Evolutionary conservation across 345 rosid species (phyloP).

Genomic region (Clarkia xantiana): DNA sequence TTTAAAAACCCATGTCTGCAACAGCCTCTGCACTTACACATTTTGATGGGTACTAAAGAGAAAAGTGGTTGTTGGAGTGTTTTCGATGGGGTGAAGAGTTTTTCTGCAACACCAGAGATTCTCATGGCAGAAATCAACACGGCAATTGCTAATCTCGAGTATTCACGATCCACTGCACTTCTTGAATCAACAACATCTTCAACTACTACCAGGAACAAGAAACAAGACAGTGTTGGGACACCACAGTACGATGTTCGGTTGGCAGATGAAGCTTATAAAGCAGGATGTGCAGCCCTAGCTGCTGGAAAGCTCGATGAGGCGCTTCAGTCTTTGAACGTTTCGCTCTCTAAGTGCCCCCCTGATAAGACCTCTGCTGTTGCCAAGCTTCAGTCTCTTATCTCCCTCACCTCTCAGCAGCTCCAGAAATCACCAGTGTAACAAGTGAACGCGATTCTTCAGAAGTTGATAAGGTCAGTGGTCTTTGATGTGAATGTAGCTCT

Average conservation of each 20-base stretch:
- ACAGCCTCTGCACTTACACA: not conserved
- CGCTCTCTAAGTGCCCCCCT: slow-evolving; percentile 36
- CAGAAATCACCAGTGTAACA: slow-evolving; percentile 6
- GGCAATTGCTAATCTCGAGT: slow-evolving; percentile 39
- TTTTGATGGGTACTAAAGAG: slow-evolving; percentile 29
- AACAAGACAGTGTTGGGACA: slow-evolving; percentile 6
- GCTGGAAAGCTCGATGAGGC: slow-evolving; percentile 63
- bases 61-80: slow-evolving; percentile 26
- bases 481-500: too few relatives aligned
- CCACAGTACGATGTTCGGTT: slow-evolving; percentile 25
- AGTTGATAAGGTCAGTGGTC: too few relatives aligned
- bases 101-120: slow-evolving; percentile 38
- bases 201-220: slow-evolving; percentile 4
- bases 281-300: slow-evolving; percentile 53
- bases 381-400: slow-evolving; percentile 46
- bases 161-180: slow-evolving; percentile 23
- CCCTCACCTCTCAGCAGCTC: slow-evolving; percentile 26
- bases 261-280: slow-evolving; percentile 55
- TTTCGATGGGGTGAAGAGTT: slow-evolving; percentile 29
- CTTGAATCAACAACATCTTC: slow-evolving; percentile 31
- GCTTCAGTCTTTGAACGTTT: slow-evolving; percentile 34
- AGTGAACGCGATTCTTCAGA: too few relatives aligned
- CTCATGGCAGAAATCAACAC: slow-evolving; percentile 54
- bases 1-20: not conserved
- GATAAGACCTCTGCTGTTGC: slow-evolving; percentile 40